Evolutionary conservation across 192 early-diverging fungal genomes (phyloP), one percentile per base, ranked within the genome.

Genomic region (Coemansia sp.): DNA sequence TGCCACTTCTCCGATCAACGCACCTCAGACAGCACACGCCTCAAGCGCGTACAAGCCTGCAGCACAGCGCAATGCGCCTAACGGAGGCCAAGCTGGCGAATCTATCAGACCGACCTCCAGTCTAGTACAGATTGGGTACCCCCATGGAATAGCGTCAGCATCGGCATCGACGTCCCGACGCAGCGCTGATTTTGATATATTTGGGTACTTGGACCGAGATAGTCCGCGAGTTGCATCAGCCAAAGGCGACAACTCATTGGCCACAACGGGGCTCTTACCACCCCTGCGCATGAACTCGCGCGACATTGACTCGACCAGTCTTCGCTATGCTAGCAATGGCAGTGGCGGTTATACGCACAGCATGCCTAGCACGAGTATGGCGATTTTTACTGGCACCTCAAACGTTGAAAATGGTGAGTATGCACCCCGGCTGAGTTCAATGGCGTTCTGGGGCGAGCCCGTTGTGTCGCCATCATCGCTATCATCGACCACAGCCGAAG

Each of bases 401-500:
- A 71, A 63, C 44, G 42, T 41, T 13, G 51, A 29, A 10, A 27
- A 33, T 33, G 33, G 54, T 0, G 62, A 39, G 14, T 56, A 41
- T 27, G 70, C 59, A 37, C 27, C 51, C 13, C 68, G 50, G 19
- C 29, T 67, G 16, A 48, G 60, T 41, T 59, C 51, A 14, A 21
- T 54, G 37, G 50, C 68, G 14, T 41, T 70, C 27, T 75, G 73
- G 73, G 51, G 59, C 24, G 36, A 62, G 21, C 35, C 16, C 31
- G 31, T 68, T 50, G 45, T 59, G 13, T 68, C 67, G 5, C 35
- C 53, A 16, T 42, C 63, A 1, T 64, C 74, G 37, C 45, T 64
- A 48, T 71, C 81, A 5, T 74, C 81, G 10, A 74, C 72, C 1
- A 78, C 69, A 5, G 81, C 81, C 0, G 81, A 83, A 44, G 72